Percentiles rank a stretch among this genome's conserved stretches.
Evolutionary conservation across 208 protist genomes (phyloP).

Genomic region (Crithidia mellificae): DNA sequence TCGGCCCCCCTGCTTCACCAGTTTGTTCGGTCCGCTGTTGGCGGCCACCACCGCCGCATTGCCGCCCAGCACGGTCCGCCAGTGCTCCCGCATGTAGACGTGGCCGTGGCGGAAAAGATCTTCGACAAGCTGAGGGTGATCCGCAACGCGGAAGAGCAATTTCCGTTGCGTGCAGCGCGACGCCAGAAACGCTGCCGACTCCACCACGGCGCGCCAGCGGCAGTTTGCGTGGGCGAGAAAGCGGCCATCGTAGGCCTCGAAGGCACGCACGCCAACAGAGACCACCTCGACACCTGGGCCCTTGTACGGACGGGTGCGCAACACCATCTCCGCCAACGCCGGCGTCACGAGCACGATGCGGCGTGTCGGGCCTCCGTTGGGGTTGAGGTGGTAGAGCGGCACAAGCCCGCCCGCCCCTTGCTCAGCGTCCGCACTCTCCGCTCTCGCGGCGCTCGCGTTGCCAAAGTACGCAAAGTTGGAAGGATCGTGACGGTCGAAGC

Average conservation of each 20-base stretch:
- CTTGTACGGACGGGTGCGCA: constrained; percentile 82
- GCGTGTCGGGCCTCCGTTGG: constrained; percentile 63
- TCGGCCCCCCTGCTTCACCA: constrained; percentile 40
- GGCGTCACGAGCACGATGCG: constrained; percentile 86
- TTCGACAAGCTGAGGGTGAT: constrained; percentile 50
- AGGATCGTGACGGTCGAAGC: constrained; percentile 49
- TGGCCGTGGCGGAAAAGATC: constrained; percentile 74
- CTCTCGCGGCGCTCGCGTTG: neutral
- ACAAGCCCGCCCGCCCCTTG: constrained; percentile 41
- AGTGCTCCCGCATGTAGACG: constrained; percentile 72
- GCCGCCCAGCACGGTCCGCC: constrained; percentile 55
- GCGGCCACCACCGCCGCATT: constrained; percentile 25
- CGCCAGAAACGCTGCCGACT: constrained; percentile 77
- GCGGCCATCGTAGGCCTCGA: constrained; percentile 83
- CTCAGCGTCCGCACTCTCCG: neutral
- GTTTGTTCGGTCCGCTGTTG: constrained; percentile 25
- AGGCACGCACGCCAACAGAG: constrained; percentile 75
- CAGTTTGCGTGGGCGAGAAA: constrained; percentile 71
- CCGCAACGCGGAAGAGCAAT: constrained; percentile 44
- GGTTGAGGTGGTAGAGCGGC: constrained; percentile 87
- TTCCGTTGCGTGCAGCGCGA: constrained; percentile 56
- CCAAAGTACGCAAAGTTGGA: constrained; percentile 50
- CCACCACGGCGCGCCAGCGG: constrained; percentile 85
- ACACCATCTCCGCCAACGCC: constrained; percentile 66
- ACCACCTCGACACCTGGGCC: constrained; percentile 91